Evolutionary conservation across 306 rosid genomes (phyloP).

Genomic region (Cyamopsis tetragonoloba): DNA sequence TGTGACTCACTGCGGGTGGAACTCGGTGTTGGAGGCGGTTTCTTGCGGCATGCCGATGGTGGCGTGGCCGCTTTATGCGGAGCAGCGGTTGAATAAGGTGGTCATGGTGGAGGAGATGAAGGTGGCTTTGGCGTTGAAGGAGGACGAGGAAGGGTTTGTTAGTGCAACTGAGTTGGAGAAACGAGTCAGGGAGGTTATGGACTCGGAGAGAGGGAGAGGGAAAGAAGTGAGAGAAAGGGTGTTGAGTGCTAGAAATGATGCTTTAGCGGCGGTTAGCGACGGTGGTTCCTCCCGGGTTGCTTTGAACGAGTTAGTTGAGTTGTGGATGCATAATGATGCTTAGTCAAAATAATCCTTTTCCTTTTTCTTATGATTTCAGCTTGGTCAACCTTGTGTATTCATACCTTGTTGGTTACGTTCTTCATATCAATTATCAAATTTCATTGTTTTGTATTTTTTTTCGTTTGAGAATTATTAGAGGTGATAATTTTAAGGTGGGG

Average conservation of each 20-base stretch:
- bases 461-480: no score
- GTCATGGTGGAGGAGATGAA: constrained; percentile 46
- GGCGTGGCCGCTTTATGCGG: constrained; percentile 39
- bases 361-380: not conserved
- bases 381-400: not conserved
- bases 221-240: constrained; percentile 17
- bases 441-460: no score
- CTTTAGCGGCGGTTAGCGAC: not conserved
- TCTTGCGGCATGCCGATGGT: constrained; percentile 27
- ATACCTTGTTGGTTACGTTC: no score
- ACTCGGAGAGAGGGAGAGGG: constrained; percentile 18
- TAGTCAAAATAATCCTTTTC: not conserved
- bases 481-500: no score
- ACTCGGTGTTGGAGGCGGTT: constrained; percentile 32
- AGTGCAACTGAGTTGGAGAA: constrained; percentile 29
- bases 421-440: no score
- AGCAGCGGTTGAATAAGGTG: constrained; percentile 32
- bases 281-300: constrained; percentile 25
- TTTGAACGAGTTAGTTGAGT: not conserved
- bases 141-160: constrained; percentile 37
- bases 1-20: constrained; percentile 44
- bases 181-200: constrained; percentile 23
- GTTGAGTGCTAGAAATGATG: not conserved
- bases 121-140: constrained; percentile 34
- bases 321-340: constrained; percentile 10